Conservation (phyloP, 148 eudicot species). For the Simmondsia chinensis region DNA sequence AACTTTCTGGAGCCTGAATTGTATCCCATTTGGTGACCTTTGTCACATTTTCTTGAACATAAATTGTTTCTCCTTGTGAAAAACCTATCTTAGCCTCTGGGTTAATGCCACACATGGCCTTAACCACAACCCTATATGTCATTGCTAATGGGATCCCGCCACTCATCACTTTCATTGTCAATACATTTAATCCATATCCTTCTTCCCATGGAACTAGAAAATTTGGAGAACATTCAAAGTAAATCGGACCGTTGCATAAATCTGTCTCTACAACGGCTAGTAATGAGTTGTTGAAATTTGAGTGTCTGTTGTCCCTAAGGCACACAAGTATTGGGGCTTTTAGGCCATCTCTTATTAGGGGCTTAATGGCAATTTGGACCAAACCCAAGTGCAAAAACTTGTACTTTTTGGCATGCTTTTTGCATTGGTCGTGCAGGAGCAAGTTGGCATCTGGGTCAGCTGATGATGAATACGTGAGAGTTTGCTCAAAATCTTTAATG, state of each 20-base stretch:
- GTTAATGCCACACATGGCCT: slow-evolving; percentile 11
- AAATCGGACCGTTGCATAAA: slow-evolving; percentile 11
- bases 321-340: slow-evolving; percentile 5
- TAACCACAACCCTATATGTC: slow-evolving; percentile 10
- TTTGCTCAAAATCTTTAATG: slow-evolving; percentile 5
- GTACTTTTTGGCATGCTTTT: neutral
- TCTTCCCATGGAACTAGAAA: neutral
- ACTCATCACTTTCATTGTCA: neutral
- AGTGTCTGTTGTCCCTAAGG: slow-evolving; percentile 7
- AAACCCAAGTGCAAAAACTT: slow-evolving; percentile 12
- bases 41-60: neutral
- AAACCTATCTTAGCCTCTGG: slow-evolving; percentile 5
- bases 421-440: neutral
- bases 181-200: neutral
- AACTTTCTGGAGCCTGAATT: slow-evolving; percentile 1
- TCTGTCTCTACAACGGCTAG: slow-evolving; percentile 8
- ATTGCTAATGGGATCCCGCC: slow-evolving; percentile 7
- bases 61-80: slow-evolving; percentile 1
- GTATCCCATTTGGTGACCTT: slow-evolving; percentile 9
- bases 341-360: slow-evolving; percentile 6
- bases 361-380: slow-evolving; percentile 8
- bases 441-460: neutral
- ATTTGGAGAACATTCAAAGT: slow-evolving; percentile 11
- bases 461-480: neutral
- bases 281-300: slow-evolving; percentile 5